These are phyloP conservation scores for Picochlorum sp. DNA, from an alignment of 139 green algal genomes.

Conservation along the genomic window DNA sequence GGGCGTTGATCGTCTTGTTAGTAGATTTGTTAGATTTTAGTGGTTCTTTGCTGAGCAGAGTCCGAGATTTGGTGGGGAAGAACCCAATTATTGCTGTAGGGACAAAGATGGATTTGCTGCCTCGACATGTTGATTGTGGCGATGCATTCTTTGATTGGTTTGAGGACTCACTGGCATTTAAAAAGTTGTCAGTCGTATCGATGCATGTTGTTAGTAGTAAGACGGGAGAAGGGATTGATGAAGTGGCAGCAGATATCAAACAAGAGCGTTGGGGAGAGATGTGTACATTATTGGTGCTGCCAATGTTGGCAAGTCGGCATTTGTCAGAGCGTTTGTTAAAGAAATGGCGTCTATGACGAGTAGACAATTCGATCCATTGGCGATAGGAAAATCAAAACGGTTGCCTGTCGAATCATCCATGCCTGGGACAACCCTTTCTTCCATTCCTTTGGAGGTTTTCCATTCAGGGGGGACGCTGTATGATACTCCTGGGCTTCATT, in stretches of 20 bases:
- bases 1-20: constrained; percentile 69
- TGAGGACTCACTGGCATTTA: constrained; percentile 33
- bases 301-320: constrained; percentile 95
- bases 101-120: constrained; percentile 91
- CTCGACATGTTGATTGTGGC: constrained; percentile 37
- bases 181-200: constrained; percentile 55
- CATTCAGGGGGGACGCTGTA: constrained; percentile 54
- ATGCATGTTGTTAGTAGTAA: constrained; percentile 54
- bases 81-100: constrained; percentile 92
- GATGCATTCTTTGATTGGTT: constrained; percentile 59
- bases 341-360: constrained; percentile 54
- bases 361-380: constrained; percentile 43
- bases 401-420: constrained; percentile 81
- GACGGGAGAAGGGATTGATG: constrained; percentile 37
- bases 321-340: constrained; percentile 64
- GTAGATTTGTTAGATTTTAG: constrained; percentile 81
- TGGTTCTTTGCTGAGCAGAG: constrained; percentile 57
- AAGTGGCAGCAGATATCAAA: constrained; percentile 43
- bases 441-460: constrained; percentile 82
- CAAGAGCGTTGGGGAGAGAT: constrained; percentile 71
- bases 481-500: constrained; percentile 90
- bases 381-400: constrained; percentile 25
- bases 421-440: constrained; percentile 87
- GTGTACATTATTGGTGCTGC: constrained; percentile 91
- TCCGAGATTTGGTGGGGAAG: constrained; percentile 77